Conservation (phyloP, 2,329 filamentous ascomycete genomes). For the Colletotrichum tanaceti region DNA sequence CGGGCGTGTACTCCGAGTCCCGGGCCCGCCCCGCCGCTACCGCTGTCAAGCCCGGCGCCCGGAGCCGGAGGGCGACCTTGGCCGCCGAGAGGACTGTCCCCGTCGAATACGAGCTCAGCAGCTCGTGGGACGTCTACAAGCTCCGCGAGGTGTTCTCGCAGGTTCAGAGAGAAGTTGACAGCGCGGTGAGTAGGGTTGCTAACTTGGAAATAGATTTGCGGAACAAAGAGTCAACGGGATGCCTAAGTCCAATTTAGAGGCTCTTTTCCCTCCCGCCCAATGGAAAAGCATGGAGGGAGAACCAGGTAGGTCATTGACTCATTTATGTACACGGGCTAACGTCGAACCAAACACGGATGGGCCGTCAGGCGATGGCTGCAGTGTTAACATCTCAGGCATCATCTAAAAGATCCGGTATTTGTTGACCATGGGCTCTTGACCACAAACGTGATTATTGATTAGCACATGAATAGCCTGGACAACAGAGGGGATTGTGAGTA, state of each 20-base stretch:
- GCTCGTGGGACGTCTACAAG: background rate
- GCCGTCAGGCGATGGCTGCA: too few species aligned
- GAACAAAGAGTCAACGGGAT: background rate
- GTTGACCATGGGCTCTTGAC: too few species aligned
- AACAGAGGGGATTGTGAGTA: too few species aligned
- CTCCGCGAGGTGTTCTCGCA: constrained; percentile 11
- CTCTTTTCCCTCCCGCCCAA: too few species aligned
- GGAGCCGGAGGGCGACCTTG: background rate
- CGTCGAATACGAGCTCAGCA: background rate
- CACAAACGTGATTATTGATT: too few species aligned
- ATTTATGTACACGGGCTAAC: too few species aligned
- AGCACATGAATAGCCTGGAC: too few species aligned
- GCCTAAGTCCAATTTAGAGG: too few species aligned
- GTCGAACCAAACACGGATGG: background rate
- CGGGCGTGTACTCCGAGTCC: constrained; percentile 65
- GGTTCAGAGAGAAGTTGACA: background rate
- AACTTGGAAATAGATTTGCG: background rate
- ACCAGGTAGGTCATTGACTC: too few species aligned
- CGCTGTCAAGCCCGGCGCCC: background rate
- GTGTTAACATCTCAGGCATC: too few species aligned
- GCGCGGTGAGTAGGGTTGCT: background rate
- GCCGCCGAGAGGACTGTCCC: background rate
- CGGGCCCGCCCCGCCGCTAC: too few species aligned
- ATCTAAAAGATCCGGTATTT: background rate
- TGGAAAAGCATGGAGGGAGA: too few species aligned